Conservation (phyloP, 2,329 filamentous ascomycete genomes). For the Fusarium papillatum region DNA sequence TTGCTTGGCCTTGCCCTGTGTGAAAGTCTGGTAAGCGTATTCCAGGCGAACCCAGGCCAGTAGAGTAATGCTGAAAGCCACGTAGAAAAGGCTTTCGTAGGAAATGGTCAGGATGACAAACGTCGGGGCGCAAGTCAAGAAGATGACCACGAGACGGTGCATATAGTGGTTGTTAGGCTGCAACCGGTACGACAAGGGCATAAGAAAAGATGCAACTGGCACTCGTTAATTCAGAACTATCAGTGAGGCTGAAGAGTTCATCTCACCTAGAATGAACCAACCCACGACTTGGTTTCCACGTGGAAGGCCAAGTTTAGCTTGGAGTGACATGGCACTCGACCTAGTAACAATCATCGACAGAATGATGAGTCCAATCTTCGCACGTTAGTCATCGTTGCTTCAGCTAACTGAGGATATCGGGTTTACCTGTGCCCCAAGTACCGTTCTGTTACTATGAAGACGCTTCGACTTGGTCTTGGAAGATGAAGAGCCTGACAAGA, state of each 20-base stretch:
- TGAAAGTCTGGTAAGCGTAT: slow-evolving; percentile 69
- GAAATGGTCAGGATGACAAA: slow-evolving; percentile 98
- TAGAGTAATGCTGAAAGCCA: slow-evolving; percentile 86
- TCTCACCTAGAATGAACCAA: slow-evolving; percentile 81
- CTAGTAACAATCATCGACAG: slow-evolving; percentile 89
- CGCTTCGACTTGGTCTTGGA: slow-evolving; percentile 47
- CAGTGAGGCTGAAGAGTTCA: neutral
- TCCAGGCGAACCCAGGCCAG: slow-evolving; percentile 95
- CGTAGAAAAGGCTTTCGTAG: slow-evolving; percentile 96
- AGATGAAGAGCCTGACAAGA: slow-evolving; percentile 60
- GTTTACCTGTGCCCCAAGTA: slow-evolving; percentile 76
- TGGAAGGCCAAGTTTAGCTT: slow-evolving; percentile 87
- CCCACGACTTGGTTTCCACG: slow-evolving; percentile 90
- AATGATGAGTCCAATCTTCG: slow-evolving; percentile 79
- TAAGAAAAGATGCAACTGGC: slow-evolving; percentile 77
- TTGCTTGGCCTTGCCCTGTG: slow-evolving; percentile 41
- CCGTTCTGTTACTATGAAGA: slow-evolving; percentile 63
- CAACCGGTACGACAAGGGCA: slow-evolving; percentile 86
- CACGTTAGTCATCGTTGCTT: slow-evolving; percentile 19
- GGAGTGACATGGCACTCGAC: slow-evolving; percentile 87
- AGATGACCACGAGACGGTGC: slow-evolving; percentile 89
- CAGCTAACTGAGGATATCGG: neutral
- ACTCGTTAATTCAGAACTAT: slow-evolving; percentile 27
- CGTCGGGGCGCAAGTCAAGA: slow-evolving; percentile 91
- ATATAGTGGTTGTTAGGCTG: slow-evolving; percentile 90